These are phyloP conservation scores for Uronychia setigera DNA, from an alignment of 73 alveolate genomes.

Conservation along the genomic window DNA sequence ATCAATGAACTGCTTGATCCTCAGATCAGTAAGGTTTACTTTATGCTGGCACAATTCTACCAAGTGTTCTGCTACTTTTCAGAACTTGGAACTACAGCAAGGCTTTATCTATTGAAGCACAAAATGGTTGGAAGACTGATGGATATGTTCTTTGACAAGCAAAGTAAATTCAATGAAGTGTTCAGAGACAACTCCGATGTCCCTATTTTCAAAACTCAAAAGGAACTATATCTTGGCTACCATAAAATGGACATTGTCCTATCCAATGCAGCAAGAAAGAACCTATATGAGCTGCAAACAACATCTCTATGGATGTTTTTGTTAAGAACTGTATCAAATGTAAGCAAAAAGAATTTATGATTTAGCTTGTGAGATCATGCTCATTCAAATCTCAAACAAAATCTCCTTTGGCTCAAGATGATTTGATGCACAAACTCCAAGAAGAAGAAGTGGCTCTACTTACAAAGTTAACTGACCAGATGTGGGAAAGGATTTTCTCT, in stretches of 20 bases:
- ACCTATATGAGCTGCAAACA: not conserved
- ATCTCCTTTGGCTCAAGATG: constrained; percentile 32
- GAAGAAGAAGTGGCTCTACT: constrained; percentile 16
- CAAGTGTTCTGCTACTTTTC: constrained; percentile 39
- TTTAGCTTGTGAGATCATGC: constrained; percentile 14
- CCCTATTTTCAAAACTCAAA: constrained; percentile 31
- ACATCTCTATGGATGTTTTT: constrained; percentile 1
- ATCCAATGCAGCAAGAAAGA: constrained; percentile 14
- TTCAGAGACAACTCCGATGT: constrained; percentile 7
- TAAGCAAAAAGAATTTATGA: not conserved
- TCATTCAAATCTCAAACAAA: not conserved
- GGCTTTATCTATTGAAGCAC: constrained; percentile 25
- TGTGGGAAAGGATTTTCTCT: not conserved
- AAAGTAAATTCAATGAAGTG: not conserved
- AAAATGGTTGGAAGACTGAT: constrained; percentile 36
- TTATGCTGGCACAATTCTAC: constrained; percentile 30
- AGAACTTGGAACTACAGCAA: constrained; percentile 35
- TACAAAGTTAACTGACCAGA: not conserved
- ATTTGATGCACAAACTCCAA: constrained; percentile 9
- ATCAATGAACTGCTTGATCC: constrained; percentile 11
- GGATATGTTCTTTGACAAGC: constrained; percentile 9
- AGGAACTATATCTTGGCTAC: constrained; percentile 29
- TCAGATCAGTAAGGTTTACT: constrained; percentile 4
- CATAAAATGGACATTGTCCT: constrained; percentile 18
- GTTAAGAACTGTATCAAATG: constrained; percentile 7